Evolutionary conservation across 2,329 filamentous ascomycete species (phyloP), one percentile per base, ranked within the genome.

Genomic region (Nigrospora osmanthi): DNA sequence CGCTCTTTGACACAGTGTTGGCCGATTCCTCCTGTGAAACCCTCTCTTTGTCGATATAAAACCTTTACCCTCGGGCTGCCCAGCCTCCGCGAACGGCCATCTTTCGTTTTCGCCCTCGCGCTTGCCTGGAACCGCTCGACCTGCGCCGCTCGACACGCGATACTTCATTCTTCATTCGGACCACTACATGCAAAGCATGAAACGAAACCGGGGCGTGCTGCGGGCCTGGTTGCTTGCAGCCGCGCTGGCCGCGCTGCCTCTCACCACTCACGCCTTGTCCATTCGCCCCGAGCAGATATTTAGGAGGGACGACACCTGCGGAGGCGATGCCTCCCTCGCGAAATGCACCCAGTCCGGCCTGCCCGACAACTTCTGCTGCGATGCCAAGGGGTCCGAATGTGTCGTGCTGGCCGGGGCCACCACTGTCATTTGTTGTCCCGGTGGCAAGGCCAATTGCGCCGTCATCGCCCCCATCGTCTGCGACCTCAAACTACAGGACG

Each of bases 361-460:
- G 17, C 82, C 84, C 1, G 68, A 67, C 42, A 71, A 75, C 58
- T 87, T 89, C 59, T 89, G 85, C 69, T 90, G 86, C 58, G 63
- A 42, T 12, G 36, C 73, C 4, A 49, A 63, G 28, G 63, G 60
- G 15, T 66, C 71, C 7, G 70, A 58, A 3, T 90, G 86, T 64
- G 67, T 79, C 35, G 55, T 72, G 2, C 72, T 89, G 39, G 82
- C 82, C 11, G 77, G 68, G n/a, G 67, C 71, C 38, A 83, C 82
- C 6, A 86, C 84, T 0, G 72, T 83, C 13, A 67, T 89, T 40
- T 90, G 86, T 68, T 90, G 86, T 58, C 85, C 85, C 1, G 51
- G 61, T 2, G 76, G 72, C 33, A 55, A 54, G 33, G 69, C 71
- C 54, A 35, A 35, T 5, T 90, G 86, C 66, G 53, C 64, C n/a